phyloP scores from a whole-genome alignment of 1,284 basidiomycete genomes.

The Pseudozyma thailandica region DNA sequence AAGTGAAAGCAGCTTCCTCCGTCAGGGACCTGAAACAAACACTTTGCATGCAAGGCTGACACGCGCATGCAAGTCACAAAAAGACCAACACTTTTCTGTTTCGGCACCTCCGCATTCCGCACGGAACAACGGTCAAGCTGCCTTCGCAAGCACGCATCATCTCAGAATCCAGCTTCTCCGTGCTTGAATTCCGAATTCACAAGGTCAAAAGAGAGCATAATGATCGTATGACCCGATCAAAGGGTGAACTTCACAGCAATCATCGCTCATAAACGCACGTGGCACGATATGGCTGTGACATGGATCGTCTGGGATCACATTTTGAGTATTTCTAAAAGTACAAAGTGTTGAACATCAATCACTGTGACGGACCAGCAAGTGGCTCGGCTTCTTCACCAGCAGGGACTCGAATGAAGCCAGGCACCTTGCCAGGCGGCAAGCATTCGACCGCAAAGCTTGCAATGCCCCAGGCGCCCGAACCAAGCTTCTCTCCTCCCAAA shows the following conservation, averaged over 20 bases:
- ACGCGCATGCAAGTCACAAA: slow-evolving; percentile 1
- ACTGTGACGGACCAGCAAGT: neutral
- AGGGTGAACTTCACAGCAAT: too few relatives aligned
- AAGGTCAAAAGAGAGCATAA: too few relatives aligned
- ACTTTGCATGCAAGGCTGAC: slow-evolving; percentile 4
- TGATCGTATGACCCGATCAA: too few relatives aligned
- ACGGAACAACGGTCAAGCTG: neutral
- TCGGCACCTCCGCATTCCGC: slow-evolving; percentile 5
- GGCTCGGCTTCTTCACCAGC: slow-evolving; percentile 14
- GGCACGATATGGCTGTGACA: too few relatives aligned
- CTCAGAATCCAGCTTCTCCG: too few relatives aligned
- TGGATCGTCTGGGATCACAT: too few relatives aligned
- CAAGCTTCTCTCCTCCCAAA: slow-evolving; percentile 48
- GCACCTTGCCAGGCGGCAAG: slow-evolving; percentile 16
- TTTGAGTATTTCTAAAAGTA: slow-evolving; percentile 7
- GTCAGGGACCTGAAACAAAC: slow-evolving; percentile 34
- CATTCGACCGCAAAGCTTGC: slow-evolving; percentile 45
- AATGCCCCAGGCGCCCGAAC: slow-evolving; percentile 52
- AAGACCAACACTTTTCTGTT: slow-evolving; percentile 7
- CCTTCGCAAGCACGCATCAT: too few relatives aligned
- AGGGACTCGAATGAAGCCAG: slow-evolving; percentile 20
- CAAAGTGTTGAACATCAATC: neutral
- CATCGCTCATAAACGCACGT: too few relatives aligned
- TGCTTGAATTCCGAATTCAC: too few relatives aligned
- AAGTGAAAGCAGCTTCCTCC: too few relatives aligned